Percentiles rank a stretch among this genome's conserved stretches.
These are phyloP conservation scores for Cajanus cajan DNA, from an alignment of 306 rosid genomes.

Conservation along the genomic window DNA sequence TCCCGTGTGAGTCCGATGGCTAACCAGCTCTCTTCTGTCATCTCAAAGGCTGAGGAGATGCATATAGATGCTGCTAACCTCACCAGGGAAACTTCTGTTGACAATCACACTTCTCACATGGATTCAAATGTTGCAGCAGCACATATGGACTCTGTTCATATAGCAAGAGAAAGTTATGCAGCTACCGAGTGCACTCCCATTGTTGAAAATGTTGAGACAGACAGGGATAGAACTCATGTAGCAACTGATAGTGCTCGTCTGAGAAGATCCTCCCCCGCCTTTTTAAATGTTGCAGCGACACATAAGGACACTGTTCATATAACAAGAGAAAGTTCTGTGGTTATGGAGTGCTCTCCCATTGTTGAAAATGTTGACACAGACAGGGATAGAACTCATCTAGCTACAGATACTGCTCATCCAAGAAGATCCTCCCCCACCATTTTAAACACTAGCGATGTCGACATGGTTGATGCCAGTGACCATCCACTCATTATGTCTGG, in stretches of 20 bases:
- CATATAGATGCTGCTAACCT: slow-evolving; percentile 30
- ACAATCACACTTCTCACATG: slow-evolving; percentile 36
- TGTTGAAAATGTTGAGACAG: slow-evolving; percentile 32
- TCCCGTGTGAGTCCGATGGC: slow-evolving; percentile 24
- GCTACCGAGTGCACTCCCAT: slow-evolving; percentile 19
- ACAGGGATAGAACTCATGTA: slow-evolving; percentile 22
- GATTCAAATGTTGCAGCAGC: slow-evolving; percentile 33
- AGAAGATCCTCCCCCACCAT: slow-evolving; percentile 30
- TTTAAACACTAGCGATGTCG: slow-evolving; percentile 37
- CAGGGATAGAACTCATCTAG: slow-evolving; percentile 20
- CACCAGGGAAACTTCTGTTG: slow-evolving; percentile 30
- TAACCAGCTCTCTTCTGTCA: slow-evolving; percentile 35
- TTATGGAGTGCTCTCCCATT: slow-evolving; percentile 18
- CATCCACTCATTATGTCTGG: slow-evolving; percentile 49
- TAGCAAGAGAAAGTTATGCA: slow-evolving; percentile 8
- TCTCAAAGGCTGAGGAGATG: slow-evolving; percentile 35
- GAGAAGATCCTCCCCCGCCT: slow-evolving; percentile 28
- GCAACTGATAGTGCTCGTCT: slow-evolving; percentile 3
- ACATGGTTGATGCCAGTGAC: slow-evolving; percentile 43
- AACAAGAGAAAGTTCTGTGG: slow-evolving; percentile 9
- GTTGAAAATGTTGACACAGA: slow-evolving; percentile 33
- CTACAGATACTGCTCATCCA: slow-evolving; percentile 1
- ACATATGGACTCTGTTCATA: slow-evolving; percentile 10
- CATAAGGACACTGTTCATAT: slow-evolving; percentile 14
- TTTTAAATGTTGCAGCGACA: slow-evolving; percentile 32